Base-by-base conservation (phyloP, 2,329 filamentous ascomycete species). In the Nakataea oryzae region DNA sequence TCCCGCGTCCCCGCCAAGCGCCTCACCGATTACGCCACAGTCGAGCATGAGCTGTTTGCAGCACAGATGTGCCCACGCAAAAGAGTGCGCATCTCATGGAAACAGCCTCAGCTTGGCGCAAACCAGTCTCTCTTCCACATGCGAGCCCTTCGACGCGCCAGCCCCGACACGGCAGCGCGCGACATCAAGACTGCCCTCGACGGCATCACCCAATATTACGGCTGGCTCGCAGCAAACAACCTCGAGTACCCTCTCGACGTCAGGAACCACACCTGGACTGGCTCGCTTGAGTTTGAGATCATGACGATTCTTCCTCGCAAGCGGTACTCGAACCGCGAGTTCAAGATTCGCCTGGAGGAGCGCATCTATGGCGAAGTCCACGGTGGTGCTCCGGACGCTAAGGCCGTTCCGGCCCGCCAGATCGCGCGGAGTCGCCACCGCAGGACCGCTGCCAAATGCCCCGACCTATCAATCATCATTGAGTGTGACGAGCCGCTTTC, bases 271-370 rank as follows among this genome's bases (percentile, higher is more conserved):
- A 61, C 59, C 12, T 61, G 59, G 59, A 30, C 54, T 24, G 59
- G 59, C 29, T 55, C 47, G 9, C 27, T 56, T 7, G 59, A 61
- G 4, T 34, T 34, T 5, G 47, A 55, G 12, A 26, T 32, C 5
- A 61, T 61, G 59, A 56, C 24, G 27, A 56, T 61, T 13, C 32
- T 57, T 14, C 60, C 60, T 17, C 60, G 60, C 17, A 61, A 61
- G n/a, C 27, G 60, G 13, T 24, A 17, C 30, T 55, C 55, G 29
- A 47, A 47, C 24, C 30, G 50, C 54, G 54, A 61, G 5, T 41
- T 30, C 32, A 55, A 32, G 14, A 17, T 61, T 27, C 60, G 60
- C 13, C 47, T 57, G 26, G 60, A 61, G 32, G 60, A 60, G 24
- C 21, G 41, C 41, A 50, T 50, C 41, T 50, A 50, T 9, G 41